These are phyloP conservation scores for Urochloa ruziziensis DNA, from an alignment of 176 grass and related monocot species.

Conservation along the genomic window DNA sequence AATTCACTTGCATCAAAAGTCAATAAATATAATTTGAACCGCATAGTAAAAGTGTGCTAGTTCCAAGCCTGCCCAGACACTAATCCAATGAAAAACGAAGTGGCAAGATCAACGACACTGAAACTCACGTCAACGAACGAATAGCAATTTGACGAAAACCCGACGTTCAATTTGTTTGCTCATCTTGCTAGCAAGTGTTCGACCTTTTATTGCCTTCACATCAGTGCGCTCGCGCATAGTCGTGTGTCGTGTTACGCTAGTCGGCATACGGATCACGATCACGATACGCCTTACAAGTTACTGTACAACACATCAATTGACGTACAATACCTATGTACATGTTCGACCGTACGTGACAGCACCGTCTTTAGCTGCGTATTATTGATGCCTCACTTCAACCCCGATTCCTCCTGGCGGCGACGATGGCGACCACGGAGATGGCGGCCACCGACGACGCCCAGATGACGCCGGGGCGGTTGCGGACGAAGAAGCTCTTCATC, in stretches of 20 bases:
- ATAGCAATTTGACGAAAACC: background rate
- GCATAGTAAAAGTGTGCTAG: no score
- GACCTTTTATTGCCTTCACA: background rate
- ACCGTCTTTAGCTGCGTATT: background rate
- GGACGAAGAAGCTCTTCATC: constrained; percentile 50
- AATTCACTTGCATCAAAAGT: no score
- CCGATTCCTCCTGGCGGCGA: constrained; percentile 21
- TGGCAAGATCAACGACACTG: no score
- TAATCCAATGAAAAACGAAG: no score
- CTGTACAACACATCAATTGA: background rate
- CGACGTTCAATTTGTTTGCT: background rate
- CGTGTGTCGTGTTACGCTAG: background rate
- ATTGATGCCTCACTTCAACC: background rate
- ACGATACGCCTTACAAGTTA: background rate
- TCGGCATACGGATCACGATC: background rate
- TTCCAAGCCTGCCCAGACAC: no score
- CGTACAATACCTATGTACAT: background rate
- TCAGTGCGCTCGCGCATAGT: no score
- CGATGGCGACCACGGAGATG: constrained; percentile 36
- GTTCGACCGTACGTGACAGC: background rate
- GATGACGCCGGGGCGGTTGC: constrained; percentile 43
- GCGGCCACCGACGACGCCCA: constrained; percentile 45
- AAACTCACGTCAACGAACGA: background rate
- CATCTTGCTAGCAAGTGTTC: background rate
- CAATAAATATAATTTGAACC: no score